phyloP scores from a whole-genome alignment of 768 basidiomycete species.

The Clitopilus hobsonii region DNA sequence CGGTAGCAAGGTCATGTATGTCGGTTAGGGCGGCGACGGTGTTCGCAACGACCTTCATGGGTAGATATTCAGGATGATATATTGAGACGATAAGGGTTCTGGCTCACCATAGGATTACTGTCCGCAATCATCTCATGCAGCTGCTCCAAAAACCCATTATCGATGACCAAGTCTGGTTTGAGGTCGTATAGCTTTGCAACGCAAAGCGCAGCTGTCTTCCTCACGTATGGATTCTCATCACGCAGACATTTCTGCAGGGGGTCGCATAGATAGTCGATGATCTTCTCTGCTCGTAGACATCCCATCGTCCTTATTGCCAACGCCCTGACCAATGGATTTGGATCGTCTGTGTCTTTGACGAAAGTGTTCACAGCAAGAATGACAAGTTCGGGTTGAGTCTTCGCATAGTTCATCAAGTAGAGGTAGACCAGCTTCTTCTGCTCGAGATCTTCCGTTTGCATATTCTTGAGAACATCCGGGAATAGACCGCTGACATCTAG shows the following conservation, averaged over 20 bases:
- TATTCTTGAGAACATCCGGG: conserved; percentile 98
- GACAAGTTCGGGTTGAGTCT: conserved; percentile 97
- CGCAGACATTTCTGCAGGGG: conserved; percentile 87
- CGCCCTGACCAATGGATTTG: conserved; percentile 94
- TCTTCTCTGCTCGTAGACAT: conserved; percentile 94
- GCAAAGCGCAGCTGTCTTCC: conserved; percentile 95
- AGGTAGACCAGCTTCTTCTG: conserved; percentile 99
- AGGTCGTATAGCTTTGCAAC: conserved; percentile 98
- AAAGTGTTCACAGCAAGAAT: conserved; percentile 99
- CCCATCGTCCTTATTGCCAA: conserved; percentile 98
- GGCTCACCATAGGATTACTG: conserved; percentile 88
- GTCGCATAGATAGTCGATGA: conserved; percentile 97
- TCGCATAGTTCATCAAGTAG: conserved; percentile 99
- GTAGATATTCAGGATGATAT: conserved; percentile 1
- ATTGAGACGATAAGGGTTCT: background rate
- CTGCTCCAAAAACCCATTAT: conserved; percentile 89
- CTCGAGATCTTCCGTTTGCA: conserved; percentile 99
- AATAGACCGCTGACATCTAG: conserved; percentile 90
- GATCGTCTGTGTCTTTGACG: conserved; percentile 95
- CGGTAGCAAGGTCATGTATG: conserved; percentile 73
- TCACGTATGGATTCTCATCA: conserved; percentile 97
- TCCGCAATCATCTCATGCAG: conserved; percentile 92
- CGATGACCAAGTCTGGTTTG: conserved; percentile 91
- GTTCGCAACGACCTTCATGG: conserved; percentile 89
- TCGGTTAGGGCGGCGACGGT: conserved; percentile 91